phyloP scores from a whole-genome alignment of 768 basidiomycete genomes.

The Strobilomyces confusus region DNA sequence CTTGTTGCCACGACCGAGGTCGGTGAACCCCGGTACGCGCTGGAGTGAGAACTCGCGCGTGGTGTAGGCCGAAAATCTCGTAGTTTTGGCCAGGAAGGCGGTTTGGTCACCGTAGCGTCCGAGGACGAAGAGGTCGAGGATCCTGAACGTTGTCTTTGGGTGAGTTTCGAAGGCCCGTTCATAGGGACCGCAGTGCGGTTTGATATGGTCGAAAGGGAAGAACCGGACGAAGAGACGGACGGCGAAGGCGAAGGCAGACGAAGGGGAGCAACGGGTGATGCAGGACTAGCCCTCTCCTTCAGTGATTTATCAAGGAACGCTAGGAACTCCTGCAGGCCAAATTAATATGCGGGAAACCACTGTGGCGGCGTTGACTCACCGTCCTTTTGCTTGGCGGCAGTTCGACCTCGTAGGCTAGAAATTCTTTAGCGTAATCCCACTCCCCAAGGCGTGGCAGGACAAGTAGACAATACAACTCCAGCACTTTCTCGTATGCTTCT shows the following conservation, averaged over 20 bases:
- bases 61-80: conserved; percentile 6
- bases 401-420: conserved; percentile 70
- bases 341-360: conserved; percentile 4
- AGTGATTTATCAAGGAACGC: conserved; percentile 27
- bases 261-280: conserved; percentile 24
- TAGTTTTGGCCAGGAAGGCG: conserved; percentile 4
- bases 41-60: conserved; percentile 12
- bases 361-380: conserved; percentile 37
- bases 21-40: conserved; percentile 12
- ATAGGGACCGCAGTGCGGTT: conserved; percentile 67
- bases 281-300: conserved; percentile 19
- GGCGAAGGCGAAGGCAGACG: conserved; percentile 46
- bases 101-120: conserved; percentile 25
- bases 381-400: conserved; percentile 45
- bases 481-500: conserved; percentile 66
- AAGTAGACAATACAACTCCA: conserved; percentile 74
- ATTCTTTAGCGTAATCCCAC: conserved; percentile 79
- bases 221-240: conserved; percentile 55
- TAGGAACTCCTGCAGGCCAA: conserved; percentile 31
- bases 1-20: conserved; percentile 10
- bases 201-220: conserved; percentile 68
- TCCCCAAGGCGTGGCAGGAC: conserved; percentile 68
- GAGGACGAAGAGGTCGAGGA: conserved; percentile 26
- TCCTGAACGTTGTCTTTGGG: conserved; percentile 10
- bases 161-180: conserved; percentile 10